Percentiles rank a stretch among this genome's conserved stretches.
Evolutionary conservation across 129 eudicot genomes (phyloP).

Genomic region (Sambucus nigra): DNA sequence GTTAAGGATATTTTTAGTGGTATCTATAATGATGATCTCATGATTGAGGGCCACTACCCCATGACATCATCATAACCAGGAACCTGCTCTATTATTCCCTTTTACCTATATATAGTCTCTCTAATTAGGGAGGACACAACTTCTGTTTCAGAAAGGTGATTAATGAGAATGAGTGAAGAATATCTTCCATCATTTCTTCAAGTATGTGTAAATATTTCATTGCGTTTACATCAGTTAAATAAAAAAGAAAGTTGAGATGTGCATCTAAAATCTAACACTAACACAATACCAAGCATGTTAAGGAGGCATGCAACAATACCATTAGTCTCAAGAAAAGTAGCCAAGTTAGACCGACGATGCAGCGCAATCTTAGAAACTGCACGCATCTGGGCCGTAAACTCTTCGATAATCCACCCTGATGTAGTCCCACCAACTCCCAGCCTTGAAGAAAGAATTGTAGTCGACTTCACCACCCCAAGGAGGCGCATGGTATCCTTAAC

Average conservation of each 20-base stretch:
- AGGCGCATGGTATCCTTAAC: slow-evolving; percentile 94
- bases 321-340: slow-evolving; percentile 69
- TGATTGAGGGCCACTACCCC: no score
- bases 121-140: no score
- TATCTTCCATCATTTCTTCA: no score
- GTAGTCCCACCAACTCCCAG: slow-evolving; percentile 80
- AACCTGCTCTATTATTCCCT: no score
- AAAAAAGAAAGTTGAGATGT: background rate
- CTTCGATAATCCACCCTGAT: slow-evolving; percentile 86
- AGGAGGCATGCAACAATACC: slow-evolving; percentile 32
- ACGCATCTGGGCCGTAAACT: slow-evolving; percentile 96
- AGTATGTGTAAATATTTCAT: no score
- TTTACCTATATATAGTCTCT: no score
- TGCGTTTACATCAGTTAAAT: no score
- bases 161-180: no score
- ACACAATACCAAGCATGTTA: background rate
- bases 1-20: no score
- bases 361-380: slow-evolving; percentile 90
- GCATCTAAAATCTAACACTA: background rate
- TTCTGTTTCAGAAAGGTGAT: no score
- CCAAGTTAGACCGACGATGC: slow-evolving; percentile 83
- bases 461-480: slow-evolving; percentile 84
- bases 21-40: no score
- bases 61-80: no score
- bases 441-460: slow-evolving; percentile 53